Conservation (phyloP, 2,329 filamentous ascomycete species). For the Epichloe typhina region DNA sequence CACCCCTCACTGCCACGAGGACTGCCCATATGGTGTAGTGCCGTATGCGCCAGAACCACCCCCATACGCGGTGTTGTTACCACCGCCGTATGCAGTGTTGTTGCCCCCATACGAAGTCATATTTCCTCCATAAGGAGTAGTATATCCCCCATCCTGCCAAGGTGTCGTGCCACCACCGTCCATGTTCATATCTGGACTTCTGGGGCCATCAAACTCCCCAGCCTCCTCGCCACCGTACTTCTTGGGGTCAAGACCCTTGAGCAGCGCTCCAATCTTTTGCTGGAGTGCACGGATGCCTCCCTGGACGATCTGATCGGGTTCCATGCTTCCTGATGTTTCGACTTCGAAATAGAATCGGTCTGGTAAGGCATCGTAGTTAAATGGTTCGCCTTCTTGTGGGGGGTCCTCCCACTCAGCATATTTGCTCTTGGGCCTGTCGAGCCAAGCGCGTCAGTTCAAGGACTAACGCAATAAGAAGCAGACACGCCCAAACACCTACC, state of each 20-base stretch:
- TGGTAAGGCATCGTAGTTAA: conserved; percentile 82
- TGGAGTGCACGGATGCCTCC: conserved; percentile 82
- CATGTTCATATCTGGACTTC: conserved; percentile 52
- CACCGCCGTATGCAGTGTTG: conserved; percentile 55
- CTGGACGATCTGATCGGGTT: conserved; percentile 80
- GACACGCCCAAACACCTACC: conserved; percentile 39
- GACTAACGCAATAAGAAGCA: background rate
- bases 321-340: conserved; percentile 75
- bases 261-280: conserved; percentile 73
- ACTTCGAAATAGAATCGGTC: conserved; percentile 86
- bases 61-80: conserved; percentile 54
- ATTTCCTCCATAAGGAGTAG: conserved; percentile 50
- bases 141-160: conserved; percentile 53
- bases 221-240: conserved; percentile 43
- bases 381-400: conserved; percentile 71
- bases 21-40: conserved; percentile 32
- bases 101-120: conserved; percentile 51
- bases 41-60: conserved; percentile 33
- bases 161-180: conserved; percentile 40
- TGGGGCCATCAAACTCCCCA: conserved; percentile 48
- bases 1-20: conserved; percentile 31
- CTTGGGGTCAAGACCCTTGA: conserved; percentile 39
- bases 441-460: background rate
- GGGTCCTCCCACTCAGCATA: conserved; percentile 71
- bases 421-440: conserved; percentile 60